Conservation (phyloP, 148 eudicot genomes). For the Polygonum aviculare region DNA sequence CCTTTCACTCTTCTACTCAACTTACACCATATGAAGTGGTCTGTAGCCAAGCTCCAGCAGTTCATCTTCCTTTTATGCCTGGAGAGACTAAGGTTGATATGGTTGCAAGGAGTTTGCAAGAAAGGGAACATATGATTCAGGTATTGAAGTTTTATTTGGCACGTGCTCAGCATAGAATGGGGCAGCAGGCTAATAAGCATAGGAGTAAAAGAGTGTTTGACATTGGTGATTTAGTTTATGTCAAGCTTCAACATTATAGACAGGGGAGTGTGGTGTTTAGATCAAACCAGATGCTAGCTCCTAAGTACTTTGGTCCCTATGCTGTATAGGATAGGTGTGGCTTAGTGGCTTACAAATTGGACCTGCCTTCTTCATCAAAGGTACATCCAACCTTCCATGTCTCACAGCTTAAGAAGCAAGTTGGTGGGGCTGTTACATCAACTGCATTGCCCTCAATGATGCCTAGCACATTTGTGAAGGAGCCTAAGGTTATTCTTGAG, state of each 20-base stretch:
- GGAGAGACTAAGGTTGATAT: background rate
- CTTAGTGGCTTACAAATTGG: background rate
- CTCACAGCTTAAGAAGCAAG: background rate
- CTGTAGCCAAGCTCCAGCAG: background rate
- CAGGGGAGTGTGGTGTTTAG: background rate
- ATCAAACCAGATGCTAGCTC: background rate
- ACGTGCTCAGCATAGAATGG: background rate
- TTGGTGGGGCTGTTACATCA: background rate
- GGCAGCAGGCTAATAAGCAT: background rate
- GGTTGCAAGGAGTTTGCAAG: background rate
- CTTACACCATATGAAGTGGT: slow-evolving; percentile 1
- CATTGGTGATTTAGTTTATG: background rate
- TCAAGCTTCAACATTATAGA: background rate
- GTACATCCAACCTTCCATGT: background rate
- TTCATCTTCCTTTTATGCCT: background rate
- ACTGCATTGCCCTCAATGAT: background rate
- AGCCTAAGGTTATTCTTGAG: background rate
- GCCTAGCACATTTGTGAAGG: background rate
- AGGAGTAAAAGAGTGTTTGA: background rate
- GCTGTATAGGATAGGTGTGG: background rate
- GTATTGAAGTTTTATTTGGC: background rate
- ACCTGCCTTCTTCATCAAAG: background rate
- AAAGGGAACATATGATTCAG: background rate
- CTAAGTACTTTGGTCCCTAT: background rate
- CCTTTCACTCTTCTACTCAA: background rate